Evolutionary conservation across 2,329 filamentous ascomycete species (phyloP), one percentile per base, ranked within the genome.

Genomic region (Alternaria brassicicola): DNA sequence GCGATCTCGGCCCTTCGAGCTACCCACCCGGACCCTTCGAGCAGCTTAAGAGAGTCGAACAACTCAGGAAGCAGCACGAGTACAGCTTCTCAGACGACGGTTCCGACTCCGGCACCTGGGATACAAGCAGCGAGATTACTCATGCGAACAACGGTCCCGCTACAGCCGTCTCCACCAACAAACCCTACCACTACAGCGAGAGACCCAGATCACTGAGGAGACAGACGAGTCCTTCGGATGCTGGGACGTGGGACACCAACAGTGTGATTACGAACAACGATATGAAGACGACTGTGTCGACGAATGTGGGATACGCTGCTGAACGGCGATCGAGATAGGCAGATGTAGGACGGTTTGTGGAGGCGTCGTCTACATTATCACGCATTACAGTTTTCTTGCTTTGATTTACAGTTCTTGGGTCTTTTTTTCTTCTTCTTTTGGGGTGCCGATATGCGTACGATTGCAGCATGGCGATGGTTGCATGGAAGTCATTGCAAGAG

Each of bases 191-290:
- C 41, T 9, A 36, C 19, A 39, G 35, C 13, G 54, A 53, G 3
- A 28, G 56, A 19, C 52, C 56, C 9, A 59, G 33, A 26, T 33
- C 28, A 4, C 13, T 50, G 25, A 55, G 52, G 25, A 59, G 56
- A 15, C 49, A 55, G 36, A 59, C 51, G 7, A 59, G 56, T 8
- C 36, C 38, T n/a, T 58, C 55, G 3, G 56, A 55, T 15, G 46
- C 39, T 6, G 56, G 56, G 6, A 59, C 56, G 17, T 59, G 56
- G 56, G 56, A 59, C 23, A 59, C 56, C 13, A 55, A 50, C 21
- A 59, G 56, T 51, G 39, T 59, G 43, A 23, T 59, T 46, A 59
- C 56, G 39, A 57, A 43, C 53, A 48, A 53, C 26, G 56, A 59
- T 23, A 45, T 55, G 39, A 55, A 55, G 35, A 59, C 56, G 52